Evolutionary conservation across 129 eudicot genomes (phyloP).

Genomic region (Solidago caesia): DNA sequence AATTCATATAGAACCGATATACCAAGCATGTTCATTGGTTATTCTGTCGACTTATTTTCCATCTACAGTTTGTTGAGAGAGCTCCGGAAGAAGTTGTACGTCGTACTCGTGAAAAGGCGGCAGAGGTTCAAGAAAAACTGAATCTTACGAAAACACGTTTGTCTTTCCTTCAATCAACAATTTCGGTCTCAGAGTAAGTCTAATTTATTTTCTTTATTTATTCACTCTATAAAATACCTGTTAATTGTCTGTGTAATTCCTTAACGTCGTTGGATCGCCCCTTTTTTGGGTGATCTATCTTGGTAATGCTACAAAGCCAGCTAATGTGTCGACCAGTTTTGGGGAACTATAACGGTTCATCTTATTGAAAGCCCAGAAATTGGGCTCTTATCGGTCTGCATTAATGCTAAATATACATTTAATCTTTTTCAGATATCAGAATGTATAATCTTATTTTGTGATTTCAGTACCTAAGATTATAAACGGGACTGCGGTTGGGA

Average conservation of each 20-base stretch:
- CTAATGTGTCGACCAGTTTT: constrained; percentile 6
- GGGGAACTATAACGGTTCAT: background rate
- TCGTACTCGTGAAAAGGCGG: constrained; percentile 80
- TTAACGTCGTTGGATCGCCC: background rate
- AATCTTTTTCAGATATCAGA: too few species aligned
- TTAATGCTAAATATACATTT: too few species aligned
- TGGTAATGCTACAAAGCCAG: constrained; percentile 2
- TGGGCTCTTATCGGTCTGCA: background rate
- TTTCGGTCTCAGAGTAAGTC: constrained; percentile 39
- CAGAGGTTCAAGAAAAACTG: constrained; percentile 82
- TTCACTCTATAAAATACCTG: background rate
- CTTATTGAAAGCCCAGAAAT: background rate
- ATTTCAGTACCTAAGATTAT: too few species aligned
- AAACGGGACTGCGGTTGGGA: too few species aligned
- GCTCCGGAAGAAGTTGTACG: constrained; percentile 91
- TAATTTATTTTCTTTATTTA: background rate
- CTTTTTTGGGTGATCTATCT: background rate
- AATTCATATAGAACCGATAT: background rate
- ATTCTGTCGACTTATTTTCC: background rate
- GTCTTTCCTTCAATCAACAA: constrained; percentile 71
- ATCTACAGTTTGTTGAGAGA: constrained; percentile 79
- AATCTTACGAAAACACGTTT: constrained; percentile 73
- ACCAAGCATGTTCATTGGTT: background rate
- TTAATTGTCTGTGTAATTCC: background rate
- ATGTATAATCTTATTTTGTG: too few species aligned